phyloP scores from a whole-genome alignment of 2,329 filamentous ascomycete genomes.

The Byssoonygena ceratinophila region DNA sequence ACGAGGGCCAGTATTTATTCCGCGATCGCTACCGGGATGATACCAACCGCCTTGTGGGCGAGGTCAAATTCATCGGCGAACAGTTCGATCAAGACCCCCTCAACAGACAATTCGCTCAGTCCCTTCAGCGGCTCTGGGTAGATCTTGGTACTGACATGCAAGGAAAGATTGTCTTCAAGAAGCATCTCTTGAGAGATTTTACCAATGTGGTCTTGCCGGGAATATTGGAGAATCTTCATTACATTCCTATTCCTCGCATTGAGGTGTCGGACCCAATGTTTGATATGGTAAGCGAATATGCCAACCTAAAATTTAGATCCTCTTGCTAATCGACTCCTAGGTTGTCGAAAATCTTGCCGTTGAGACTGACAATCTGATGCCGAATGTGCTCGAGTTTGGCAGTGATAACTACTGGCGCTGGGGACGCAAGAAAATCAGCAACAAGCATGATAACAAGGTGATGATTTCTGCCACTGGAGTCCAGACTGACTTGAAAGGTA shows the following conservation, averaged over 20 bases:
- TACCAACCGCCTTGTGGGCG: slow-evolving; percentile 75
- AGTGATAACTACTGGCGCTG: slow-evolving; percentile 92
- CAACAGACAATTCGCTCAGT: slow-evolving; percentile 68
- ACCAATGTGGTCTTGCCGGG: slow-evolving; percentile 75
- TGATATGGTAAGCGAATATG: slow-evolving; percentile 48
- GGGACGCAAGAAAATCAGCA: slow-evolving; percentile 78
- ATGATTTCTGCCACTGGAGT: slow-evolving; percentile 80
- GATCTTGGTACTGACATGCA: slow-evolving; percentile 80
- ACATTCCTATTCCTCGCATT: slow-evolving; percentile 86
- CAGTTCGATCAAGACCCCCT: slow-evolving; percentile 83
- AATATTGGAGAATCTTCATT: slow-evolving; percentile 72
- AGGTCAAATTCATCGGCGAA: slow-evolving; percentile 76
- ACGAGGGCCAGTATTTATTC: slow-evolving; percentile 74
- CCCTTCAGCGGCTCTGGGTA: slow-evolving; percentile 73
- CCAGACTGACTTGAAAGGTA: slow-evolving; percentile 69
- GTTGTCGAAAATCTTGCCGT: slow-evolving; percentile 89
- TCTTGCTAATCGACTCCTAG: slow-evolving; percentile 15
- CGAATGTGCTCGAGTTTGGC: slow-evolving; percentile 77
- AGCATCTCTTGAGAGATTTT: slow-evolving; percentile 79
- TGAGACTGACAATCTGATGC: slow-evolving; percentile 93
- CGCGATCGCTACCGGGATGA: slow-evolving; percentile 79
- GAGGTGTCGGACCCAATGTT: slow-evolving; percentile 78
- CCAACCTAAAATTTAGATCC: not conserved
- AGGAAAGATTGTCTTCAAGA: slow-evolving; percentile 84
- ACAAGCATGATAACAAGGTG: slow-evolving; percentile 70